phyloP scores from a whole-genome alignment of 2,329 filamentous ascomycete species.

The Penicillium oxalicum region DNA sequence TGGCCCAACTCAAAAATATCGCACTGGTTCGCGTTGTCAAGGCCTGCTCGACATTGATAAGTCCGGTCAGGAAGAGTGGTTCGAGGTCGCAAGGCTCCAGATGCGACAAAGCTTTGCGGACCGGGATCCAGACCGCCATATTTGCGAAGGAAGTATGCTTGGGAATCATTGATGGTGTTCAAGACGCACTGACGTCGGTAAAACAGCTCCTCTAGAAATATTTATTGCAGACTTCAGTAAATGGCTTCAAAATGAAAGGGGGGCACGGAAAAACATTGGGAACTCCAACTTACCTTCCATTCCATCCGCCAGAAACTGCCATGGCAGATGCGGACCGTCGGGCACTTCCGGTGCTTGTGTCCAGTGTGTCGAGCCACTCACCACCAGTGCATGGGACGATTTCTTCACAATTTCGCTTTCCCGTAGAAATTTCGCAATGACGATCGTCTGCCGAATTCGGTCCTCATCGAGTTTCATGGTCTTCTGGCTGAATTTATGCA shows the following conservation, averaged over 20 bases:
- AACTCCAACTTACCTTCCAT: conserved; percentile 33
- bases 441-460: conserved; percentile 35
- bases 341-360: conserved; percentile 23
- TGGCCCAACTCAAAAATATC: conserved; percentile 43
- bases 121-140: conserved; percentile 34
- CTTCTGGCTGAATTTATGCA: conserved; percentile 20
- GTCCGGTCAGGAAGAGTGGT: conserved; percentile 20
- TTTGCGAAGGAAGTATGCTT: conserved; percentile 37
- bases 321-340: conserved; percentile 20
- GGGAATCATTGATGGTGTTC: conserved; percentile 39
- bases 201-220: conserved; percentile 36
- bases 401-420: conserved; percentile 23
- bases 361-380: conserved; percentile 36
- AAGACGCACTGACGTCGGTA: conserved; percentile 37
- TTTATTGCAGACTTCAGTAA: background rate
- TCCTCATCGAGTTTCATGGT: conserved; percentile 34
- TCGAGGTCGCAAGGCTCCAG: conserved; percentile 9
- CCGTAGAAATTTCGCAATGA: conserved; percentile 31
- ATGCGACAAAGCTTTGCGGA: conserved; percentile 12
- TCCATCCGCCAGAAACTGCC: conserved; percentile 34
- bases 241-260: background rate
- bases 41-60: conserved; percentile 38
- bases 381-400: conserved; percentile 31
- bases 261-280: background rate
- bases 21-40: conserved; percentile 39